phyloP scores from a whole-genome alignment of 2,329 filamentous ascomycete species.

The Fusarium brevicatenulatum region DNA sequence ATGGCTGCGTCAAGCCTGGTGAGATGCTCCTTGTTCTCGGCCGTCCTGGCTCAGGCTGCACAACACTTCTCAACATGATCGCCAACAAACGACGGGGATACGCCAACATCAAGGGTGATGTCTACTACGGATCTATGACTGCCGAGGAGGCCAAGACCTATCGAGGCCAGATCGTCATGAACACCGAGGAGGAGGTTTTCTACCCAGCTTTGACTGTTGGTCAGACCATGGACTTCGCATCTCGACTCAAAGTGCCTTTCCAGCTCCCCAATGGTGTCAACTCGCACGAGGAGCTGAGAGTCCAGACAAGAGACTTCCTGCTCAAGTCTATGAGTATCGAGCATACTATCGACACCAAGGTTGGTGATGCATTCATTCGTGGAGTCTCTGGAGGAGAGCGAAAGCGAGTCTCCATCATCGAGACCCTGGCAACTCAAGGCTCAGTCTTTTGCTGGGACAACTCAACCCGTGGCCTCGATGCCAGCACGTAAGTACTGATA shows the following conservation, averaged over 20 bases:
- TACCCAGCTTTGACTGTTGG: constrained; percentile 77
- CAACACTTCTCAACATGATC: constrained; percentile 75
- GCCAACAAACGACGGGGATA: constrained; percentile 72
- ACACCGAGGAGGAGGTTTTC: constrained; percentile 73
- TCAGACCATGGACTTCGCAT: constrained; percentile 77
- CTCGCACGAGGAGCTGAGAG: constrained; percentile 57
- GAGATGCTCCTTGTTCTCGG: constrained; percentile 78
- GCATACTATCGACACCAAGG: constrained; percentile 72
- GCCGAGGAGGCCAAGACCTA: constrained; percentile 61
- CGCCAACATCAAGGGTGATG: constrained; percentile 65
- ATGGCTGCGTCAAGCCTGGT: constrained; percentile 76
- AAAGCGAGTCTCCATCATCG: constrained; percentile 75
- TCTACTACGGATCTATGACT: constrained; percentile 64
- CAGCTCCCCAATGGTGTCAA: constrained; percentile 56
- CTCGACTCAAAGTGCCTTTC: constrained; percentile 65
- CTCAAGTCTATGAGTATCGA: constrained; percentile 66
- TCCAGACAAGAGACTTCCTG: constrained; percentile 63
- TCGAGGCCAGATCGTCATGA: constrained; percentile 71
- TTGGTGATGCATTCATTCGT: constrained; percentile 73
- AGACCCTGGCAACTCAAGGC: constrained; percentile 67
- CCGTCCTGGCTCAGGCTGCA: constrained; percentile 75
- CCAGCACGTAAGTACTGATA: constrained; percentile 59
- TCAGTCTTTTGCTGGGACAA: constrained; percentile 76
- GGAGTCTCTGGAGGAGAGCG: constrained; percentile 76
- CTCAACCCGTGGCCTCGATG: constrained; percentile 72